Percentiles rank a stretch among this genome's conserved stretches.
Conservation (phyloP, 495 filamentous ascomycete species). For the Tuber indicum region DNA sequence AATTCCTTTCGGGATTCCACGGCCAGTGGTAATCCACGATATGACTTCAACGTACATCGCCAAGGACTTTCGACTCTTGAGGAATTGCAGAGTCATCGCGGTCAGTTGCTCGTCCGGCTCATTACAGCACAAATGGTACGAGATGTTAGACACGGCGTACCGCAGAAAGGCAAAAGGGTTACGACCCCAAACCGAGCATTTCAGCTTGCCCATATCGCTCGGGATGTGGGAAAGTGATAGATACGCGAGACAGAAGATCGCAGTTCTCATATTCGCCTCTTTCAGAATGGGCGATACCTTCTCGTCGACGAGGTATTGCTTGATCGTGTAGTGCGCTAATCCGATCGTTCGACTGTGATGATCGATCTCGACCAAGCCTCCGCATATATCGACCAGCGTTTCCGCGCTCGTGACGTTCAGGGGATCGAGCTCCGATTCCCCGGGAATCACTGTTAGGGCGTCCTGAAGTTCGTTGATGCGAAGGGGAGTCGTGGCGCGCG, state of each 20-base stretch:
- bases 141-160: not conserved
- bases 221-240: not conserved
- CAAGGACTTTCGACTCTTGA: not conserved
- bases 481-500: conserved; percentile 16
- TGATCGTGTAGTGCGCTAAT: conserved; percentile 31
- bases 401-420: conserved; percentile 7
- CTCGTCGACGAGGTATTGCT: conserved; percentile 23
- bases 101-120: not conserved
- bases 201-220: not conserved
- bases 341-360: conserved; percentile 13
- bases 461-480: conserved; percentile 24
- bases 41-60: not conserved
- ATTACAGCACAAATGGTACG: not conserved
- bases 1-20: not conserved
- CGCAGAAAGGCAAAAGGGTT: not conserved
- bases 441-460: conserved; percentile 15
- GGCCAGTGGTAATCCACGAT: not conserved
- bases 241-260: not conserved
- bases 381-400: conserved; percentile 25
- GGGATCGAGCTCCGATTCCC: conserved; percentile 16
- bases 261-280: not conserved
- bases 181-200: not conserved
- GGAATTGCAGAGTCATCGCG: not conserved
- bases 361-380: conserved; percentile 26
- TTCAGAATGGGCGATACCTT: not conserved